Base-by-base conservation (phyloP, 2,329 filamentous ascomycete species). In the Stagonosporopsis chrysanthemi region DNA sequence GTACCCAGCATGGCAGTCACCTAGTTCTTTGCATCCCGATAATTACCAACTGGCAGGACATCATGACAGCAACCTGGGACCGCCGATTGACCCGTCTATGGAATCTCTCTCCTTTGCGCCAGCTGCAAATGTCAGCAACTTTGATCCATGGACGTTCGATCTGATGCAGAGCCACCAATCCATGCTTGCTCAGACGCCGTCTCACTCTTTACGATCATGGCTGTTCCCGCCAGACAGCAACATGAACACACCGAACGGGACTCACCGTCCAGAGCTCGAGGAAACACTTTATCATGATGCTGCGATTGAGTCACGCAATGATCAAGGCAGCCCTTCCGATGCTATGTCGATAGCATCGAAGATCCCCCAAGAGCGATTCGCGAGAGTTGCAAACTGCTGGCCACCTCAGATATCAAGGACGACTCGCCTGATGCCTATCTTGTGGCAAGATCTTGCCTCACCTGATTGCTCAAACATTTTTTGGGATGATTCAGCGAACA, bases 361-460 rank as follows among this genome's bases (percentile, higher is more conserved):
- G 52, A 76, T 77, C 28, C 75, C 75, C 14, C 66, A 69, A 33
- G 74, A 77, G 43, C 69, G 75, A 24, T 77, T 77, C 52, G 73
- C 74, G 17, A 63, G 75, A 56, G 75, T 77, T 1, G 74, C 77
- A 54, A 75, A 65, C 40, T 77, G 74, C 43, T 77, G 75, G 75
- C 73, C 74, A 2, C 71, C 74, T 6, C 64, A 68, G 24, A 70
- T 65, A 53, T 67, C 70, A 11, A 73, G 68, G 17, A 67, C 67
- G 1, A 65, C 67, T 6, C 71, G 71, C 4, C 42, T 77, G 7
- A 74, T 75, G 68, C 71, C 70, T 22, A 66, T 69, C 23, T 56
- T 77, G 11, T 77, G 75, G 75, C 70, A 72, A 29, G 71, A 64
- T 29, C 48, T 77, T 14, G 60, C 69, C 17, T 52, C 61, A 4